A percentile compares a stretch with the other conserved stretches of the same genome.
phyloP scores from a whole-genome alignment of 345 rosid genomes.

The Brassica juncea region DNA sequence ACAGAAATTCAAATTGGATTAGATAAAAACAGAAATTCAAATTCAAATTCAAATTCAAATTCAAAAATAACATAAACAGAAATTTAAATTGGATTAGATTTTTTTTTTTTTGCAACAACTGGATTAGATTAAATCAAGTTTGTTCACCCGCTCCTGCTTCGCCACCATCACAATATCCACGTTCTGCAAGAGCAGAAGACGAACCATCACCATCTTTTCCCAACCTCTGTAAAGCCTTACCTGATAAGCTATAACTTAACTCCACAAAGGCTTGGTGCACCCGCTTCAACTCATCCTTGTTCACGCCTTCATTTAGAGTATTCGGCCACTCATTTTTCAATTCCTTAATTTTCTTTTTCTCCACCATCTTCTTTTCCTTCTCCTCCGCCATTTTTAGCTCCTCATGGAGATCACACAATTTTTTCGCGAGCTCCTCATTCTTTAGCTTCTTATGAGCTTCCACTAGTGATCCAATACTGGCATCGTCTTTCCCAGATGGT shows the following conservation, averaged over 20 bases:
- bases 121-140: neutral
- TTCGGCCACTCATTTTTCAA: constrained; percentile 8
- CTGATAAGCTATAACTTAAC: neutral
- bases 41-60: too few species aligned
- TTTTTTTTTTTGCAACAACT: too few species aligned
- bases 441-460: constrained; percentile 38
- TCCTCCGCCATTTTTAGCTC: constrained; percentile 28
- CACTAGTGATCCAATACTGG: constrained; percentile 15
- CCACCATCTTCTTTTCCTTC: constrained; percentile 21
- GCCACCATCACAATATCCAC: neutral
- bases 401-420: neutral
- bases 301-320: neutral
- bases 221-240: neutral
- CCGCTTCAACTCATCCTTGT: neutral
- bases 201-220: neutral
- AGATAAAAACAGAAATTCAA: neutral
- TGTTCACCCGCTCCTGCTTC: neutral
- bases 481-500: neutral
- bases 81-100: too few species aligned
- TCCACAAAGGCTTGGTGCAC: neutral
- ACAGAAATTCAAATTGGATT: too few species aligned
- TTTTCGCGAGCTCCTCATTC: constrained; percentile 25
- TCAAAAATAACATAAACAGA: too few species aligned
- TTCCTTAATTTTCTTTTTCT: constrained; percentile 1
- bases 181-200: neutral